Percentiles rank a stretch among this genome's conserved stretches.
These are phyloP conservation scores for Metarhizium rileyi DNA, from an alignment of 2,329 filamentous ascomycete genomes.

Conservation along the genomic window DNA sequence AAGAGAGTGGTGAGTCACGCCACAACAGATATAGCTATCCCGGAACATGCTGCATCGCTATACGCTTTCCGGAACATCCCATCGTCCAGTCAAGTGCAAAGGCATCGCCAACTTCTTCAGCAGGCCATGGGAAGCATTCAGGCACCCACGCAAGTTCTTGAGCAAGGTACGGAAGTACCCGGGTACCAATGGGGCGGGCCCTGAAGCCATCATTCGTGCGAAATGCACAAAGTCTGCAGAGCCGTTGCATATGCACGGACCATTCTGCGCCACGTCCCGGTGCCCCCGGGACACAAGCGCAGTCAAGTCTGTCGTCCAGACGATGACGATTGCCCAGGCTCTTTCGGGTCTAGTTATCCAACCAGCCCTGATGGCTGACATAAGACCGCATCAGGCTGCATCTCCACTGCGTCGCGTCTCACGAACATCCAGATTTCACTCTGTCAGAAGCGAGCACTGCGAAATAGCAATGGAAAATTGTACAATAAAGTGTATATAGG, in stretches of 20 bases:
- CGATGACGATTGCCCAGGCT: conserved; percentile 1
- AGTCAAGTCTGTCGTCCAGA: background rate
- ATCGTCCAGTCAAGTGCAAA: no score
- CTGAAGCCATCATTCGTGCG: no score
- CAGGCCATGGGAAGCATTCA: no score
- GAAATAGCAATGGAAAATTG: background rate
- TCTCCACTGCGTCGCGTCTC: conserved; percentile 6
- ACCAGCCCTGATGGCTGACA: background rate
- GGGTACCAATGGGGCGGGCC: no score
- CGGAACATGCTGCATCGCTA: no score
- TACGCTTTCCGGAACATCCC: no score
- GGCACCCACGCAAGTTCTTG: no score
- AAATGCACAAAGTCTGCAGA: background rate
- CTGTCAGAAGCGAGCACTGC: background rate
- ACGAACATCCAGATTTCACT: background rate
- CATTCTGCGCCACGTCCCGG: background rate
- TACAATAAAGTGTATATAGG: background rate
- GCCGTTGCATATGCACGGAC: conserved; percentile 2
- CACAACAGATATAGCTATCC: no score
- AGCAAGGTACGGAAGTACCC: no score
- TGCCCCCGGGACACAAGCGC: background rate
- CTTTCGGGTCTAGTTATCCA: background rate
- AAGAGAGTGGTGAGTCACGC: no score
- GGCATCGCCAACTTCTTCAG: no score
- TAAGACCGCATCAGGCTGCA: background rate